Percentiles rank a stretch among this genome's conserved stretches.
These are phyloP conservation scores for Xylaria hypoxylon DNA, from an alignment of 2,329 filamentous ascomycete species.

Conservation along the genomic window DNA sequence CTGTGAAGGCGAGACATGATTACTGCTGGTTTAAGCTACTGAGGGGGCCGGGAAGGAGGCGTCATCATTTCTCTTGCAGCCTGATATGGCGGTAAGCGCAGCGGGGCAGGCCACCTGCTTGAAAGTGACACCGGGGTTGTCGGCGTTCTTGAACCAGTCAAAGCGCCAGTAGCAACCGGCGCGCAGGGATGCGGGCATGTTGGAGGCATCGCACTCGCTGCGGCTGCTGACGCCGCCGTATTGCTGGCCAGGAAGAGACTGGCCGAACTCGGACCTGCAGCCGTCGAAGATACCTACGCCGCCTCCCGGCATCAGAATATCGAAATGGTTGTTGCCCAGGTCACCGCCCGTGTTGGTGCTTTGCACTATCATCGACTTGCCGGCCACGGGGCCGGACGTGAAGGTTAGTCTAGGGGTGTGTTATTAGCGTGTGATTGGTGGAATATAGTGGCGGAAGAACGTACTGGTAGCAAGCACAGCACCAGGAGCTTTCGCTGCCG, in stretches of 20 bases:
- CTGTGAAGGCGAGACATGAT: neutral
- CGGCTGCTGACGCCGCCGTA: slow-evolving; percentile 61
- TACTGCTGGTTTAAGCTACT: neutral
- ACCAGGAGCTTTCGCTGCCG: slow-evolving; percentile 61
- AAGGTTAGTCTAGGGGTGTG: slow-evolving; percentile 45
- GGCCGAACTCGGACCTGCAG: slow-evolving; percentile 57
- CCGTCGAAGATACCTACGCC: slow-evolving; percentile 63
- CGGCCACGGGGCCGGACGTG: slow-evolving; percentile 57
- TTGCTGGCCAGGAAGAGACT: slow-evolving; percentile 54
- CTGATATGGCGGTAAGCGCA: slow-evolving; percentile 57
- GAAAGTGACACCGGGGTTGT: slow-evolving; percentile 61
- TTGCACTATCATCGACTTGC: slow-evolving; percentile 69
- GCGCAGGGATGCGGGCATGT: slow-evolving; percentile 58
- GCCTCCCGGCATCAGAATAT: slow-evolving; percentile 61
- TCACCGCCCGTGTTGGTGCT: slow-evolving; percentile 68
- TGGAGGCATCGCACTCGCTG: slow-evolving; percentile 53
- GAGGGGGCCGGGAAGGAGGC: slow-evolving; percentile 34
- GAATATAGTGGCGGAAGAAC: slow-evolving; percentile 29
- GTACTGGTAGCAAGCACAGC: slow-evolving; percentile 67
- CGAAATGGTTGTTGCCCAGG: slow-evolving; percentile 64
- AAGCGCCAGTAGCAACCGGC: slow-evolving; percentile 65
- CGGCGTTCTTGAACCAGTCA: slow-evolving; percentile 63
- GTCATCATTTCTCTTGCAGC: slow-evolving; percentile 52
- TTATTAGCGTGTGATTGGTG: neutral
- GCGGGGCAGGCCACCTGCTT: slow-evolving; percentile 61